Percentiles rank a stretch among this genome's conserved stretches.
Conservation (phyloP, 2,329 filamentous ascomycete species). For the Fusarium musae region DNA sequence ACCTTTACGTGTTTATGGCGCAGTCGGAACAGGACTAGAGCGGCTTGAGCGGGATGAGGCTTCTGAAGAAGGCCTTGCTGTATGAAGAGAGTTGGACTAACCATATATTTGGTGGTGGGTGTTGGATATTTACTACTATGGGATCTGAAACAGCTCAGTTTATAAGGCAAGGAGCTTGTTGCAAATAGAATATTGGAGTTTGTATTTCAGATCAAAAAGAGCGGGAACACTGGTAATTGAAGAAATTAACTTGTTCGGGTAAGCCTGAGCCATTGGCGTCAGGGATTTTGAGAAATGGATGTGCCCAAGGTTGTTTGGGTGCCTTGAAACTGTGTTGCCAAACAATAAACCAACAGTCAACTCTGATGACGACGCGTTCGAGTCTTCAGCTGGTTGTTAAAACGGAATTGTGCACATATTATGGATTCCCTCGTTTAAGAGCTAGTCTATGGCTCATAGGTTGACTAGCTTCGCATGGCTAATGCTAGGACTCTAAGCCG, state of each 20-base stretch:
- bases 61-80: slow-evolving; percentile 57
- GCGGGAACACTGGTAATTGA: slow-evolving; percentile 16
- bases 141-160: slow-evolving; percentile 16
- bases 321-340: not conserved
- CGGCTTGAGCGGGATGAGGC: slow-evolving; percentile 66
- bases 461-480: slow-evolving; percentile 24
- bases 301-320: slow-evolving; percentile 12
- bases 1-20: slow-evolving; percentile 82
- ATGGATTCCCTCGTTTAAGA: slow-evolving; percentile 1
- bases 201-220: slow-evolving; percentile 25
- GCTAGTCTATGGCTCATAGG: slow-evolving; percentile 10
- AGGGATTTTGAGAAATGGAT: slow-evolving; percentile 14
- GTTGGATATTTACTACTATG: slow-evolving; percentile 31
- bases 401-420: slow-evolving; percentile 14
- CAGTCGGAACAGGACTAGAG: slow-evolving; percentile 67
- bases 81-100: slow-evolving; percentile 46
- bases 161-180: slow-evolving; percentile 11
- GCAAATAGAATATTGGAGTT: slow-evolving; percentile 21
- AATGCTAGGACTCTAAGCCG: slow-evolving; percentile 15
- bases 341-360: not conserved
- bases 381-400: slow-evolving; percentile 10
- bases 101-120: slow-evolving; percentile 3
- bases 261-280: slow-evolving; percentile 15
- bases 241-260: slow-evolving; percentile 13
- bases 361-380: not conserved